phyloP scores from a whole-genome alignment of 2,329 filamentous ascomycete species.

The Exophiala oligosperma region DNA sequence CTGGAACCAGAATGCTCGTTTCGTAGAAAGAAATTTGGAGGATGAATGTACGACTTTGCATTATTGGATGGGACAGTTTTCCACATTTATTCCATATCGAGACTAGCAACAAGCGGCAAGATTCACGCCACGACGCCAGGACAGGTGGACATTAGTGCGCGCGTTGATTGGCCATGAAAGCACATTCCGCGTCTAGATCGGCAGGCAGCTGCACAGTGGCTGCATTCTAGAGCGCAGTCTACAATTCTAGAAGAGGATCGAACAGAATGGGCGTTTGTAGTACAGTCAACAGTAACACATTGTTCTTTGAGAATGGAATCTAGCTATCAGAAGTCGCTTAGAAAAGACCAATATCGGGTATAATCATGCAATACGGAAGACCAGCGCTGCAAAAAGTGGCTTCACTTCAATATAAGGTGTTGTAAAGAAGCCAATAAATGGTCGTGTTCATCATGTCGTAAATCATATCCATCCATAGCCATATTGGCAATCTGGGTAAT shows the following conservation, averaged over 20 bases:
- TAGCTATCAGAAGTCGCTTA: no score
- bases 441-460: conserved; percentile 12
- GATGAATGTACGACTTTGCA: background rate
- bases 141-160: no score
- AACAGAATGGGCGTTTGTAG: background rate
- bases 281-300: background rate
- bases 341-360: no score
- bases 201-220: background rate
- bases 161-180: no score
- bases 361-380: background rate
- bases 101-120: background rate
- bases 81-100: background rate
- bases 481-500: conserved; percentile 15
- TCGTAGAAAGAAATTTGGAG: background rate
- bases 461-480: conserved; percentile 22
- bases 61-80: background rate
- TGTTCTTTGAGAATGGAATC: background rate
- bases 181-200: no score
- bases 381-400: background rate
- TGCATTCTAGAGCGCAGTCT: background rate
- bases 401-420: no score
- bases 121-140: no score
- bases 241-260: no score
- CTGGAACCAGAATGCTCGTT: background rate
- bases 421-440: background rate